A percentile compares a stretch with the other conserved stretches of the same genome.
Evolutionary conservation across 176 grass and related monocot species (phyloP).

Genomic region (Aegilops speltoides): DNA sequence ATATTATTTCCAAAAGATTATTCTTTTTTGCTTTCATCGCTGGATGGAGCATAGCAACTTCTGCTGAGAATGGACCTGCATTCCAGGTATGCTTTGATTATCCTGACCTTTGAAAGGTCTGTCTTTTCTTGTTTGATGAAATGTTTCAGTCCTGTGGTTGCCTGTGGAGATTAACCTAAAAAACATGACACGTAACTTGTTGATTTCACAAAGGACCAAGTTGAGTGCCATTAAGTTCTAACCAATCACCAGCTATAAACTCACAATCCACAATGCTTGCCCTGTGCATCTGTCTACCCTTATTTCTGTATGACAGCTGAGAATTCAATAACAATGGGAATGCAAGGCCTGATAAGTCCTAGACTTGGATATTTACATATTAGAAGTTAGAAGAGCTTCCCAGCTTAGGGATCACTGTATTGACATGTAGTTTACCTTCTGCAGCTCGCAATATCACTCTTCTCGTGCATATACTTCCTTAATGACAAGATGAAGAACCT

Average conservation of each 20-base stretch:
- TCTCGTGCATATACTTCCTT: slow-evolving; percentile 94
- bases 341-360: neutral
- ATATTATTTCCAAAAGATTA: slow-evolving; percentile 70
- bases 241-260: neutral
- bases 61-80: slow-evolving; percentile 85
- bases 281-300: neutral
- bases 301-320: slow-evolving; percentile 5
- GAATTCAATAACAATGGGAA: neutral
- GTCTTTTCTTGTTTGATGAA: slow-evolving; percentile 8
- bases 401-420: slow-evolving; percentile 6
- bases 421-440: slow-evolving; percentile 30
- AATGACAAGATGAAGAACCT: slow-evolving; percentile 98
- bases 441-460: slow-evolving; percentile 86
- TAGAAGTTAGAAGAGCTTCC: neutral
- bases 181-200: neutral
- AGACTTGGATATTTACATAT: neutral
- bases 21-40: slow-evolving; percentile 97
- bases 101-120: slow-evolving; percentile 1
- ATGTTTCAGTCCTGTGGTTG: neutral
- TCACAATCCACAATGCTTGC: neutral
- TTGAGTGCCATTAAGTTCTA: neutral
- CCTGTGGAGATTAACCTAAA: neutral
- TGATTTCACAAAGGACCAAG: neutral
- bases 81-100: slow-evolving; percentile 72
- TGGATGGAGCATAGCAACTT: slow-evolving; percentile 87